These are phyloP conservation scores for Termitomyces sp. DNA, from an alignment of 768 basidiomycete species.

Conservation along the genomic window DNA sequence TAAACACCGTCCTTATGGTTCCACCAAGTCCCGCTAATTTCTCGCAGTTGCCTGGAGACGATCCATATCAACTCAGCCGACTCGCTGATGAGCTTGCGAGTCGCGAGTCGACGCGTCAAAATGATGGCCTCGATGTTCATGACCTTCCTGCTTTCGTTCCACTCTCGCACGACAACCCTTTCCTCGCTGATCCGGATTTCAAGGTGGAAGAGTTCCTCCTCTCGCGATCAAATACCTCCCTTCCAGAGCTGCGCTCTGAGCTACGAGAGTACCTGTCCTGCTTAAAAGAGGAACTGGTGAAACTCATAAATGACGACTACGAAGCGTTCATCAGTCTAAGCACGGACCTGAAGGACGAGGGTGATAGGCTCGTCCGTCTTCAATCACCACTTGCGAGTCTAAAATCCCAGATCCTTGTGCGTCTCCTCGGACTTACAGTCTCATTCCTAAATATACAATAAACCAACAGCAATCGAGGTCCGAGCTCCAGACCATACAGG, in stretches of 20 bases:
- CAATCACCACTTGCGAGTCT: slow-evolving; percentile 63
- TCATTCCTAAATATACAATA: not conserved
- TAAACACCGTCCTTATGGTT: too few relatives aligned
- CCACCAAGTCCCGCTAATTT: not conserved
- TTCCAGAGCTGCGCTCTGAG: slow-evolving; percentile 84
- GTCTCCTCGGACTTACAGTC: slow-evolving; percentile 19
- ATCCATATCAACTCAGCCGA: slow-evolving; percentile 60
- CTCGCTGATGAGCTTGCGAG: slow-evolving; percentile 67
- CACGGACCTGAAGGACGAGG: slow-evolving; percentile 86
- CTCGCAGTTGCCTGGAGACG: slow-evolving; percentile 27
- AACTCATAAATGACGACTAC: slow-evolving; percentile 96
- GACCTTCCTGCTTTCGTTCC: slow-evolving; percentile 64
- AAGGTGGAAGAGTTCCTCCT: slow-evolving; percentile 85
- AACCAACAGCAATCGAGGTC: slow-evolving; percentile 49
- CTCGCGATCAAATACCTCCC: slow-evolving; percentile 76
- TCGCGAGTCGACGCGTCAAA: slow-evolving; percentile 35
- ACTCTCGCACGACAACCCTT: slow-evolving; percentile 74
- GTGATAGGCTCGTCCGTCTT: slow-evolving; percentile 60
- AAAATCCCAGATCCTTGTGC: slow-evolving; percentile 62
- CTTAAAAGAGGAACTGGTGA: slow-evolving; percentile 90
- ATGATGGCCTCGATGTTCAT: slow-evolving; percentile 21
- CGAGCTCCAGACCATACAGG: slow-evolving; percentile 63
- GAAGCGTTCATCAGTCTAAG: slow-evolving; percentile 96
- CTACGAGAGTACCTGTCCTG: slow-evolving; percentile 78
- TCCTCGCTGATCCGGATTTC: slow-evolving; percentile 65